phyloP scores from a whole-genome alignment of 2,329 filamentous ascomycete genomes.

The Knoxdaviesia proteae region DNA sequence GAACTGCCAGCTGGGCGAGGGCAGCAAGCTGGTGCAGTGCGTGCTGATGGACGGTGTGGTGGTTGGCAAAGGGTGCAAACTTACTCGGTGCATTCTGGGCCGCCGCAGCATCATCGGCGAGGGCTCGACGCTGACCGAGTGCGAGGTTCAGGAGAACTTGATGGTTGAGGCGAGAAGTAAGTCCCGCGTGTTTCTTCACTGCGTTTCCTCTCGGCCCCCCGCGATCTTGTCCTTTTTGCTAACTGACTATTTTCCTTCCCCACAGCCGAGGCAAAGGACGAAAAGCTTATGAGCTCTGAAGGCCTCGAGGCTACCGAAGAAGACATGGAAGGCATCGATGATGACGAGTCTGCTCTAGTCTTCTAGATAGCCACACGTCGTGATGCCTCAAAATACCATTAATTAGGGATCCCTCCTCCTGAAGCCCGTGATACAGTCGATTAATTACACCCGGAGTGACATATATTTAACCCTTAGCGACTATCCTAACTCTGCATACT shows the following conservation, averaged over 20 bases:
- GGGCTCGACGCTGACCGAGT: conserved; percentile 60
- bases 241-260: conserved; percentile 4
- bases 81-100: conserved; percentile 76
- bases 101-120: conserved; percentile 67
- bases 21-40: conserved; percentile 73
- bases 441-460: no score
- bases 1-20: conserved; percentile 67
- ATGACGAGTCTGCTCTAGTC: conserved; percentile 10
- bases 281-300: conserved; percentile 46
- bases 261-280: conserved; percentile 44
- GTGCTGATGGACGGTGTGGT: conserved; percentile 82
- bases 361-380: no score
- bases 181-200: conserved; percentile 11
- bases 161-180: conserved; percentile 61
- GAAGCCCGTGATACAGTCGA: no score
- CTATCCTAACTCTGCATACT: no score
- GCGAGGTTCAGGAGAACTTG: conserved; percentile 79
- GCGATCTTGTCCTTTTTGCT: not conserved
- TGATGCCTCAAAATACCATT: no score
- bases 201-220: not conserved
- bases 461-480: no score
- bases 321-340: conserved; percentile 33
- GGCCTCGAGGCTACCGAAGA: conserved; percentile 43
- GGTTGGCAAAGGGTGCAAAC: conserved; percentile 62
- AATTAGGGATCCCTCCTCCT: no score